These are phyloP conservation scores for Phytopythium helicoides DNA, from an alignment of 352 stramenopile species.

Conservation along the genomic window DNA sequence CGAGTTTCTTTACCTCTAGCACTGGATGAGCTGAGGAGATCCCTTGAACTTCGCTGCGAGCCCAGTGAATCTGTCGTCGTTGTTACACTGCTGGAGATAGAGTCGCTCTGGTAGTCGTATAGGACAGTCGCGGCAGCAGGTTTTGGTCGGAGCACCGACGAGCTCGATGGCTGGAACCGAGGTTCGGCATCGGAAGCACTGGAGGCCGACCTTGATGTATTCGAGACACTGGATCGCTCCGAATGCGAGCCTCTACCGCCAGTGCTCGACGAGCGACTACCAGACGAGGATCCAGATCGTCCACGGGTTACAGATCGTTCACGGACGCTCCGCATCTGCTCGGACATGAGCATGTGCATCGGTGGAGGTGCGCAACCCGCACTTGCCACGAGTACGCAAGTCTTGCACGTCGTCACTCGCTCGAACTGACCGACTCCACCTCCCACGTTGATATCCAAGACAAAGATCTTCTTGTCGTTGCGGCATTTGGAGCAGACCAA, in stretches of 20 bases:
- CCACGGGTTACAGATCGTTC: neutral
- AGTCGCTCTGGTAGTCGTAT: too few species aligned
- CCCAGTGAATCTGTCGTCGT: neutral
- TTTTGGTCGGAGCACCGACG: neutral
- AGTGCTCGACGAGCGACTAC: conserved; percentile 2
- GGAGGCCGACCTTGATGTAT: neutral
- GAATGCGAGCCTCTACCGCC: neutral
- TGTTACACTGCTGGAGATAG: neutral
- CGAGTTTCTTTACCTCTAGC: too few species aligned
- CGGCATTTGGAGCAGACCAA: conserved; percentile 48
- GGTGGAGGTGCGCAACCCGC: conserved; percentile 12
- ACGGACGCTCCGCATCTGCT: conserved; percentile 6
- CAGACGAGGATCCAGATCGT: neutral
- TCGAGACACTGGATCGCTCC: neutral
- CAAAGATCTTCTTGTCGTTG: conserved; percentile 40
- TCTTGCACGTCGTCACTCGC: conserved; percentile 32
- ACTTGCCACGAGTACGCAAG: conserved; percentile 30
- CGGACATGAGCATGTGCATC: conserved; percentile 20
- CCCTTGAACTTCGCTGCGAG: neutral
- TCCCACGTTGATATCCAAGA: conserved; percentile 9
- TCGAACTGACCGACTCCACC: conserved; percentile 22
- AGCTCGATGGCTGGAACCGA: neutral
- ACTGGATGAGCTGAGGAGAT: too few species aligned
- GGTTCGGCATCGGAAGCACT: neutral
- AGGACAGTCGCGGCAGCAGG: neutral